Evolutionary conservation across 169 alveolate genomes (phyloP).

Genomic region (Cryptosporidium xiaoi): DNA sequence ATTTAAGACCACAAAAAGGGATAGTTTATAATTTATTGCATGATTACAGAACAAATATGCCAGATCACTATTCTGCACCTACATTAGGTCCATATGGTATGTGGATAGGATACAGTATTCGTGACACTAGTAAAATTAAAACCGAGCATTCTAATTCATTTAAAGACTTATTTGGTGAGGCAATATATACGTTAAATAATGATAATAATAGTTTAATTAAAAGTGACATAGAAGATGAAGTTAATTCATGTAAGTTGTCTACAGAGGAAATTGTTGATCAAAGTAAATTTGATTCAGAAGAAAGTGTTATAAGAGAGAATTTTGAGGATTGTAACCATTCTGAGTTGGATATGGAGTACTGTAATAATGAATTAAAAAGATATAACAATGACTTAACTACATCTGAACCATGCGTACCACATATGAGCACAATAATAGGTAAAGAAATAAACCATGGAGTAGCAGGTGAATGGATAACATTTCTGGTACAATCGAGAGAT

Average conservation of each 20-base stretch:
- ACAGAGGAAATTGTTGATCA: not conserved
- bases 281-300: not conserved
- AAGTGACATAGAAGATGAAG: not conserved
- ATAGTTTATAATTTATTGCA: conserved; percentile 59
- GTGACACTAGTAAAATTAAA: conserved; percentile 9
- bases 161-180: not conserved
- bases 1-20: conserved; percentile 72
- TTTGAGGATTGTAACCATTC: not conserved
- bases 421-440: conserved; percentile 58
- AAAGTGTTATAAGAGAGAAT: not conserved
- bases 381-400: conserved; percentile 20
- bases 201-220: not conserved
- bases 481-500: conserved; percentile 52
- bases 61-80: conserved; percentile 72
- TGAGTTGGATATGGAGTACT: conserved; percentile 12
- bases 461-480: conserved; percentile 72
- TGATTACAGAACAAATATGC: conserved; percentile 60
- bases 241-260: not conserved
- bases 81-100: conserved; percentile 73
- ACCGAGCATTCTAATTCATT: not conserved
- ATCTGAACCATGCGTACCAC: conserved; percentile 54
- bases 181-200: not conserved
- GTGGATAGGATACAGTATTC: conserved; percentile 48
- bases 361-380: conserved; percentile 26
- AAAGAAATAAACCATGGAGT: conserved; percentile 24